Evolutionary conservation across 441 rosid species (phyloP), one percentile per base, ranked within the genome.

Genomic region (Gossypium gossypioides): DNA sequence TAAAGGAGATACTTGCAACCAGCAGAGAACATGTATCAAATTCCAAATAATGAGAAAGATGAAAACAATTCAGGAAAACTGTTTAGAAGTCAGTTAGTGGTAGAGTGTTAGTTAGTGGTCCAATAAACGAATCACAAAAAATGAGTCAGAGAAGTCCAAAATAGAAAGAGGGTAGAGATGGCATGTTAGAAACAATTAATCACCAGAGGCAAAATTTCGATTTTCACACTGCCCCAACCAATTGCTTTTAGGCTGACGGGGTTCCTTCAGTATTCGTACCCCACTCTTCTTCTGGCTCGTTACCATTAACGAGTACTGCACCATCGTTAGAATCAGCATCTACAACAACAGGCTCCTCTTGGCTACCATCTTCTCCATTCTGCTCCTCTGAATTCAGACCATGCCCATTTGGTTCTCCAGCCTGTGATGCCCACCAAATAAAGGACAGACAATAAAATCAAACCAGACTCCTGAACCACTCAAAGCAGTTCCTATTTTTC

Each of bases 251-350:
- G 88, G 89, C 94, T 82, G 86, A 89, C 75, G 87, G 85, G 87
- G 91, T 87, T 87, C 83, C 95, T 86, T 92, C 90, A 79, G 86
- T 87, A 78, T 91, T 88, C 91, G 85, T 91, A 92, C 93, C 94
- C 98, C 99, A 95, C 92, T 95, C 91, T 89, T 95, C 99, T 81
- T 95, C 95, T 64, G 91, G 91, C 86, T 89, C 98, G 80, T 86
- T 91, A 73, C 98, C 96, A 71, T 95, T 91, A 76, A 95, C 96
- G 74, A 92, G 96, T 75, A 92, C 96, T 4, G 83, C 96, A 62
- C 98, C 96, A 69, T 95, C 97, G 19, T 89, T 95, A 21, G 98
- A 95, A 75, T 92, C 99, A 46, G 92, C 93, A 76, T 92, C 99
- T 72, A 86, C 92, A 55, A 91, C 97, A 50, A 89, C 94, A 67